phyloP scores from a whole-genome alignment of 495 filamentous ascomycete species.

The Podospora didyma region DNA sequence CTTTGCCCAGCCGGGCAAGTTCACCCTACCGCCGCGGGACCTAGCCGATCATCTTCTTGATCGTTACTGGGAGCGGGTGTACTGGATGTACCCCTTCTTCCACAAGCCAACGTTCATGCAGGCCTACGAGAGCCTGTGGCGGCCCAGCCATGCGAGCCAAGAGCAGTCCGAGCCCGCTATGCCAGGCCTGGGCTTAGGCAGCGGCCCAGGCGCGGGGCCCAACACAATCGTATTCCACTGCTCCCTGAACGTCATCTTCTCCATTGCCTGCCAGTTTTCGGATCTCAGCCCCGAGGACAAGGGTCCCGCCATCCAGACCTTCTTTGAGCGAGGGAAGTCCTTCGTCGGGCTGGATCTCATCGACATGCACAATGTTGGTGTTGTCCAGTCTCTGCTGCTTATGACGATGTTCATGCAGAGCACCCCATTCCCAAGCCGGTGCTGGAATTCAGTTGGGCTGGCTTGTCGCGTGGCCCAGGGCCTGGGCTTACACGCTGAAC shows the following conservation, averaged over 20 bases:
- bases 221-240: slow-evolving; percentile 42
- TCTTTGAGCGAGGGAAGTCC: slow-evolving; percentile 42
- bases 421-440: slow-evolving; percentile 41
- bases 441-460: slow-evolving; percentile 46
- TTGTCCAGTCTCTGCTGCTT: slow-evolving; percentile 45
- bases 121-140: slow-evolving; percentile 44
- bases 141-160: slow-evolving; percentile 12
- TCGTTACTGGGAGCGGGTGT: slow-evolving; percentile 38
- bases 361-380: slow-evolving; percentile 38
- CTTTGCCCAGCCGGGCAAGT: slow-evolving; percentile 13
- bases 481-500: slow-evolving; percentile 42
- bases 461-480: slow-evolving; percentile 46
- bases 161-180: slow-evolving; percentile 10
- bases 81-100: slow-evolving; percentile 44
- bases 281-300: slow-evolving; percentile 36
- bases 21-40: slow-evolving; percentile 35
- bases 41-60: slow-evolving; percentile 44
- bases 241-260: slow-evolving; percentile 45
- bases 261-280: slow-evolving; percentile 41
- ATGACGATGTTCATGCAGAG: slow-evolving; percentile 42
- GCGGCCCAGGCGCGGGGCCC: slow-evolving; percentile 33
- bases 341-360: slow-evolving; percentile 44
- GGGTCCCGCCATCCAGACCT: slow-evolving; percentile 33
- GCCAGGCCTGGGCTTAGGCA: slow-evolving; percentile 36
- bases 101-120: slow-evolving; percentile 40